Percentiles rank a stretch among this genome's conserved stretches.
Conservation (phyloP, 495 filamentous ascomycete genomes). For the Ascodesmis nigricans region DNA sequence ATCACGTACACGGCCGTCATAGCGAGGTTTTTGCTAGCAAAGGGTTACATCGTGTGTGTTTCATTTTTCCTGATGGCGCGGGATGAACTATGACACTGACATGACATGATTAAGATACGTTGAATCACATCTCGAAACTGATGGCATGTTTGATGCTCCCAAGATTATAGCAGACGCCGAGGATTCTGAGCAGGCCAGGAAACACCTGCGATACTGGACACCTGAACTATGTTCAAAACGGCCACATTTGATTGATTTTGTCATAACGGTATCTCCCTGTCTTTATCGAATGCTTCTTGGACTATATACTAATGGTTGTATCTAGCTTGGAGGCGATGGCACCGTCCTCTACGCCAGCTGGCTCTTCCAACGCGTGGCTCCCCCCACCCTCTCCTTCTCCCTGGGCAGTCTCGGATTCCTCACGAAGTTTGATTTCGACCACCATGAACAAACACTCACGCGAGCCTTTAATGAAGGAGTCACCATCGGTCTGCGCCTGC, state of each 20-base stretch:
- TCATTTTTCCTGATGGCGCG: too few species aligned
- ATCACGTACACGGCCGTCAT: constrained; percentile 50
- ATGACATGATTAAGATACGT: constrained; percentile 73
- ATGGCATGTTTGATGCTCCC: constrained; percentile 45
- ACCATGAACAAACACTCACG: constrained; percentile 45
- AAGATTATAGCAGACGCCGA: constrained; percentile 38
- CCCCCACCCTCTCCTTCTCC: constrained; percentile 77
- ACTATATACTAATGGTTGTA: too few species aligned
- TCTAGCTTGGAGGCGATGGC: constrained; percentile 92
- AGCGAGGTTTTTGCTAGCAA: too few species aligned
- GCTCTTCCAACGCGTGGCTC: constrained; percentile 93
- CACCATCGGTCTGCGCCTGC: constrained; percentile 61
- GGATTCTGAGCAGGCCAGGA: constrained; percentile 32
- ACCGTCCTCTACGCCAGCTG: constrained; percentile 90
- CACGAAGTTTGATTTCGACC: constrained; percentile 81
- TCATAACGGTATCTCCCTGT: too few species aligned
- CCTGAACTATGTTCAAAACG: constrained; percentile 48
- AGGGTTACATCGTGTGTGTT: too few species aligned
- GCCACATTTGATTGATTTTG: constrained; percentile 82
- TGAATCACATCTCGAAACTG: constrained; percentile 47
- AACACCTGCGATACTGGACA: constrained; percentile 60
- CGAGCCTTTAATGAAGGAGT: constrained; percentile 64
- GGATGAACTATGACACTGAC: constrained; percentile 62
- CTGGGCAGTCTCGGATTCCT: constrained; percentile 83
- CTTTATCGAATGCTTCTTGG: too few species aligned